Conservation (phyloP, 1,139 yeast species). For the Pneumocystis oryctolagi region DNA sequence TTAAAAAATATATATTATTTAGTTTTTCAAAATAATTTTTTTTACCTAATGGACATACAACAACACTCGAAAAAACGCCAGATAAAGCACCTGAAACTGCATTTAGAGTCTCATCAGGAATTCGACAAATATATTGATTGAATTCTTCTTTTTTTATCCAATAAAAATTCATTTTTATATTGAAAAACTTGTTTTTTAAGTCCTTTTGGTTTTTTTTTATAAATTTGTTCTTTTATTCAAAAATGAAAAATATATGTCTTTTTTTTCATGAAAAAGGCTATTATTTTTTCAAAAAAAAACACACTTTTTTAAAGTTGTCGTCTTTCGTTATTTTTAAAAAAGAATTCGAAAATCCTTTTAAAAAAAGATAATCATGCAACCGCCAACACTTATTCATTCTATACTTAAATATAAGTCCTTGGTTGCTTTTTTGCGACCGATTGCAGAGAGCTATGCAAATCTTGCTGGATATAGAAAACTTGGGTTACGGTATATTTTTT, state of each 20-base stretch:
- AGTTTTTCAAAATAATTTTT: neutral
- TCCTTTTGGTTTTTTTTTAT: neutral
- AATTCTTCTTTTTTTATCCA: neutral
- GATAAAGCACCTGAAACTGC: conserved; percentile 79
- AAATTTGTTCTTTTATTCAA: neutral
- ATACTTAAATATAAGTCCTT: conserved; percentile 10
- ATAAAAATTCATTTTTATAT: neutral
- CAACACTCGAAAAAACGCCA: conserved; percentile 77
- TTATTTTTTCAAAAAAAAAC: neutral
- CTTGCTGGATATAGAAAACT: conserved; percentile 13
- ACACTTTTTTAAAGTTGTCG: neutral
- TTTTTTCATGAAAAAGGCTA: neutral
- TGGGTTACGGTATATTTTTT: conserved; percentile 10
- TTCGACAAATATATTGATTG: neutral
- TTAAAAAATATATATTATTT: neutral
- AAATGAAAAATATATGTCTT: neutral
- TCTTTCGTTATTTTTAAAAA: neutral
- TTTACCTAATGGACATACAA: conserved; percentile 55
- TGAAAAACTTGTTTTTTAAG: neutral
- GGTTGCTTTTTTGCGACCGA: conserved; percentile 7
- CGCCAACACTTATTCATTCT: neutral
- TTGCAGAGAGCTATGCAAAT: conserved; percentile 10
- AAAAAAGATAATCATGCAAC: neutral
- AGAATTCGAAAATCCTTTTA: neutral
- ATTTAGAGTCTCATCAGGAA: conserved; percentile 32